Evolutionary conservation across 805 yeast species (phyloP), one percentile per base, ranked within the genome.

Genomic region (Candida xiaguanensis): DNA sequence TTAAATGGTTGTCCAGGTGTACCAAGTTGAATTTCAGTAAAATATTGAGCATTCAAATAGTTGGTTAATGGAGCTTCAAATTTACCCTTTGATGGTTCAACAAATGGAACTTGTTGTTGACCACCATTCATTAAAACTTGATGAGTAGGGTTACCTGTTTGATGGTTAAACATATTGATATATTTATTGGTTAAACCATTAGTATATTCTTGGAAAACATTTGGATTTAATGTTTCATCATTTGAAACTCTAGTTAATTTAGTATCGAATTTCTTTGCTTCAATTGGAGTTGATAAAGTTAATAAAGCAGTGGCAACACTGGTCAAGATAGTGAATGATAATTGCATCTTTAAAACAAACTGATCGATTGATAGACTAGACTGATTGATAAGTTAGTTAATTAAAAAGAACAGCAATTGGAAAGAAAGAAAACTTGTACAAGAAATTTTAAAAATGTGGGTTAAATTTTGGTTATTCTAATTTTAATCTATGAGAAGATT

Each of bases 31-130:
- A 93, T 85, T 58, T 91, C 97, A 31, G 99, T 84, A 62, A 75
- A 93, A 67, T 93, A 91, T 70, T 93, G 99, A 31, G 98, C 98
- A 61, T 93, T 93, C 67, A 87, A 66, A 65, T 91, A 93, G 72
- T 93, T 90, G 48, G 93, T 82, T 61, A 93, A 76, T 11, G 98
- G 97, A 34, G 87, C 74, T 49, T 84, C 83, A 58, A 83, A 88
- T 26, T 74, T 78, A 11, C 43, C 39, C 35, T 35, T 43, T 7
- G 38, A 45, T 34, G 47, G 38, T 25, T 46, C 40, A 29, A 72
- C 55, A 47, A 73, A 72, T 15, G 78, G 78, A 36, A 71, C 63
- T 48, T 70, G 74, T 53, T 61, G 53, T n/a, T 41, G 41, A 22
- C 11, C 29, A 28, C 20, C 8, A 13, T 32, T 35, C 19, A 49